These are phyloP conservation scores for Xanthoconium purpureum DNA, from an alignment of 768 basidiomycete genomes.

Conservation along the genomic window DNA sequence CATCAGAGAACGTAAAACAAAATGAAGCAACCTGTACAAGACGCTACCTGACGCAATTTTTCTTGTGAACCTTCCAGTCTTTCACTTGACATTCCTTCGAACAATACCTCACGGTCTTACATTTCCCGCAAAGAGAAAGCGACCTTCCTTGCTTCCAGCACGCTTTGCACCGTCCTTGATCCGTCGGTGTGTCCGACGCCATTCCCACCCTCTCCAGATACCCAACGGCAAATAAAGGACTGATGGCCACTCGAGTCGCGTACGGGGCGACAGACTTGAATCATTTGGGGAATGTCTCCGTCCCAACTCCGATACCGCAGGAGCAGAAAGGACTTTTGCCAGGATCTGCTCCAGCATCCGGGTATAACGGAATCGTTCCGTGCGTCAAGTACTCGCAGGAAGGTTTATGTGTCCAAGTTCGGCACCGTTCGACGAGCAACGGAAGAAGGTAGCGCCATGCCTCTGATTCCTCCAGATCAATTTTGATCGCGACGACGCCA, in stretches of 20 bases:
- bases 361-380: slow-evolving; percentile 36
- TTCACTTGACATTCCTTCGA: slow-evolving; percentile 43
- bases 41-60: slow-evolving; percentile 21
- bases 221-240: slow-evolving; percentile 51
- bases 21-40: too few species aligned
- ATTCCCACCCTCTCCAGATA: slow-evolving; percentile 42
- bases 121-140: slow-evolving; percentile 35
- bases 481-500: slow-evolving; percentile 11
- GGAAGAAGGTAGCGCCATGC: slow-evolving; percentile 55
- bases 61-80: slow-evolving; percentile 48
- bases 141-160: slow-evolving; percentile 21
- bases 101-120: slow-evolving; percentile 42
- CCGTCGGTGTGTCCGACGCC: background rate
- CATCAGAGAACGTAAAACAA: too few species aligned
- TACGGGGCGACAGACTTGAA: slow-evolving; percentile 44
- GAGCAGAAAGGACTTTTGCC: slow-evolving; percentile 45
- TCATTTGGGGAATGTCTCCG: slow-evolving; percentile 34
- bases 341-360: slow-evolving; percentile 31
- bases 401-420: slow-evolving; percentile 46
- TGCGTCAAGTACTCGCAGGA: slow-evolving; percentile 47
- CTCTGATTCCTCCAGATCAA: slow-evolving; percentile 17
- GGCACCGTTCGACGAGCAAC: slow-evolving; percentile 49
- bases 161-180: slow-evolving; percentile 12
- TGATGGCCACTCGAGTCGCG: slow-evolving; percentile 48
- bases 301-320: slow-evolving; percentile 51